A percentile compares a stretch with the other conserved stretches of the same genome.
Conservation (phyloP, 2,329 filamentous ascomycete species). For the Ascochyta clinopodiicola region DNA sequence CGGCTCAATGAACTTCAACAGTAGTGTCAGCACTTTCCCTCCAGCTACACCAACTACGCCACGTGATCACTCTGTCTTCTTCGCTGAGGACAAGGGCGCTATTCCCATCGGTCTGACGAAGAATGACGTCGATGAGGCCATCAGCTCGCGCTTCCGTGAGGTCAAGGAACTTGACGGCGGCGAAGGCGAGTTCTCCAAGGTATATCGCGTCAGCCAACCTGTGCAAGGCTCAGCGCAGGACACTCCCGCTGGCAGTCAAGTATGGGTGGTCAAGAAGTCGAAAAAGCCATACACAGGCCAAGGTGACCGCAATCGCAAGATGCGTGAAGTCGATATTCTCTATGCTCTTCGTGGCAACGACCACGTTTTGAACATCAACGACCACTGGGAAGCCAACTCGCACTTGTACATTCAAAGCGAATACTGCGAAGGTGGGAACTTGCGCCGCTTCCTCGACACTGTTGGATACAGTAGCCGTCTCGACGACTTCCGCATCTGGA, state of each 20-base stretch:
- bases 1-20: slow-evolving; percentile 48
- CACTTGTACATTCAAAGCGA: slow-evolving; percentile 97
- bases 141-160: slow-evolving; percentile 78
- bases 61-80: slow-evolving; percentile 63
- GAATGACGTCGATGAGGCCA: slow-evolving; percentile 75
- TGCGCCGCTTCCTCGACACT: slow-evolving; percentile 83
- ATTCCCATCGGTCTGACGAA: slow-evolving; percentile 66
- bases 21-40: slow-evolving; percentile 58
- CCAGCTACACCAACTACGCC: slow-evolving; percentile 84
- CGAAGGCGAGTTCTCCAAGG: slow-evolving; percentile 90
- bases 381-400: slow-evolving; percentile 85
- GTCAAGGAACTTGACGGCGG: slow-evolving; percentile 74
- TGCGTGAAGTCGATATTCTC: slow-evolving; percentile 83
- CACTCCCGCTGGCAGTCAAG: slow-evolving; percentile 47
- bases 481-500: slow-evolving; percentile 99
- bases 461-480: slow-evolving; percentile 83
- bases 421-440: slow-evolving; percentile 91
- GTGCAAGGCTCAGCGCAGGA: slow-evolving; percentile 36
- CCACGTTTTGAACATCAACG: slow-evolving; percentile 82
- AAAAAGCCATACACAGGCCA: slow-evolving; percentile 78
- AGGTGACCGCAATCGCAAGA: slow-evolving; percentile 80
- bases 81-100: slow-evolving; percentile 67
- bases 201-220: slow-evolving; percentile 76
- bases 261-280: slow-evolving; percentile 95
- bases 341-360: slow-evolving; percentile 79